Evolutionary conservation across 1,139 yeast species (phyloP).

Genomic region (Pichia sp.): DNA sequence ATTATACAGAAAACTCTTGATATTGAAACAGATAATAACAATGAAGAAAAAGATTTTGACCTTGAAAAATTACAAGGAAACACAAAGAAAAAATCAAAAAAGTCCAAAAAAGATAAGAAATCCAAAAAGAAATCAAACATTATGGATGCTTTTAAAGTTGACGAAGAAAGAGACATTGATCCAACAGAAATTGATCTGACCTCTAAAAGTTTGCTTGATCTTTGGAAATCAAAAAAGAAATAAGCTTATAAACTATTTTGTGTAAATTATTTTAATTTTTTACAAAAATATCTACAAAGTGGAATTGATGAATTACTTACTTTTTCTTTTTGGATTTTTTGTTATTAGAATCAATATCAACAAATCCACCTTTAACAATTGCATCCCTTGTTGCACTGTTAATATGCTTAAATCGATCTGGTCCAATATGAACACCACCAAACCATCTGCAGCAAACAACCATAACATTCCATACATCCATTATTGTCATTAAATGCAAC

Average conservation of each 20-base stretch:
- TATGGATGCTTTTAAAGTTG: conserved; percentile 6
- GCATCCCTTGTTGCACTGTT: conserved; percentile 87
- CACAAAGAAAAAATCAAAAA: conserved; percentile 18
- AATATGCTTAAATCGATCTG: conserved; percentile 90
- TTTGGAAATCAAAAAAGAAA: conserved; percentile 16
- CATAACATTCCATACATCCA: conserved; percentile 81
- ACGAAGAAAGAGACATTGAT: conserved; percentile 7
- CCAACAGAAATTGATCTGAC: conserved; percentile 11
- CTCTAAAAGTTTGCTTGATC: conserved; percentile 11
- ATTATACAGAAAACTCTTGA: neutral
- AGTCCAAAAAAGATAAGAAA: conserved; percentile 12
- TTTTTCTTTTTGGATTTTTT: conserved; percentile 21
- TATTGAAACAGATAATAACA: neutral
- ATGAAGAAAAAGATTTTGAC: neutral
- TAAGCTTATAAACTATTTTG: neutral
- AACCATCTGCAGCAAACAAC: conserved; percentile 91
- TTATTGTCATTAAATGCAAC: conserved; percentile 69
- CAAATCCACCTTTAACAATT: conserved; percentile 55
- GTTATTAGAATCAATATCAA: conserved; percentile 14
- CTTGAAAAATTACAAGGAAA: neutral
- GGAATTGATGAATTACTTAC: neutral
- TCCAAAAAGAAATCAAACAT: conserved; percentile 16
- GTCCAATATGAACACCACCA: conserved; percentile 88
- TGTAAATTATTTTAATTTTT: neutral
- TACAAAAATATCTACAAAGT: neutral